Conservation (phyloP, 805 yeast species). For the Starmerella gropengiesseri region DNA sequence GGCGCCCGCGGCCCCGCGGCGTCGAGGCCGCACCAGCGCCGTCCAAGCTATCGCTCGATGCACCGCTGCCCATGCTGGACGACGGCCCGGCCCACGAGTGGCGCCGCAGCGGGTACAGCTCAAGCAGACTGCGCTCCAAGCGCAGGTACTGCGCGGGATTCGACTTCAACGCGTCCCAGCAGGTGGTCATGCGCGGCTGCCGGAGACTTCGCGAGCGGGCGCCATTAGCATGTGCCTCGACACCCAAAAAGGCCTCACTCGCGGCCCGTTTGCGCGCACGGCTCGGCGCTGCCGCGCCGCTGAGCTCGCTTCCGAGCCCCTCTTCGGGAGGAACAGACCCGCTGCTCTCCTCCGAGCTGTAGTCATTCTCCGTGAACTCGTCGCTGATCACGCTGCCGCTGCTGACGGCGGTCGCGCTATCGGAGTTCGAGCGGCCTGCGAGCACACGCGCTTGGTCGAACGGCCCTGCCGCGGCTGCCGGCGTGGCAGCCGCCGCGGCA, state of each 20-base stretch:
- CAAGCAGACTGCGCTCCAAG: slow-evolving; percentile 27
- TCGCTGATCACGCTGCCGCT: slow-evolving; percentile 4
- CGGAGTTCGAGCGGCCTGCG: background rate
- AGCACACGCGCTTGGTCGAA: background rate
- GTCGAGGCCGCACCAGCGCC: background rate
- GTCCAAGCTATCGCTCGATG: slow-evolving; percentile 3
- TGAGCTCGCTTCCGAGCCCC: background rate
- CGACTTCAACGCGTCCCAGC: slow-evolving; percentile 26
- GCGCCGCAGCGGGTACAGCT: slow-evolving; percentile 27
- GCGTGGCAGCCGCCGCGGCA: background rate
- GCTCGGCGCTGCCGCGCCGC: slow-evolving; percentile 5
- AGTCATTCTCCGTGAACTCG: slow-evolving; percentile 12
- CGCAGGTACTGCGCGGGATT: slow-evolving; percentile 27
- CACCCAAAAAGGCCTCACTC: slow-evolving; percentile 10
- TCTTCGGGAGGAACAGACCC: slow-evolving; percentile 11
- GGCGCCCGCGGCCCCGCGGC: slow-evolving; percentile 1
- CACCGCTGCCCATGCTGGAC: background rate
- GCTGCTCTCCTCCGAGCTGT: slow-evolving; percentile 10
- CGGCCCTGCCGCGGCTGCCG: background rate
- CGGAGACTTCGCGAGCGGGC: slow-evolving; percentile 7
- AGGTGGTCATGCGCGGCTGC: slow-evolving; percentile 25
- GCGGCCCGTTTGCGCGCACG: slow-evolving; percentile 11
- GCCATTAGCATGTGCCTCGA: background rate
- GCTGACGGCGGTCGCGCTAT: slow-evolving; percentile 2
- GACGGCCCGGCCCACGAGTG: slow-evolving; percentile 27